Evolutionary conservation across 208 protist species (phyloP), one percentile per base, ranked within the genome.

Genomic region (Crithidia thermophila): DNA sequence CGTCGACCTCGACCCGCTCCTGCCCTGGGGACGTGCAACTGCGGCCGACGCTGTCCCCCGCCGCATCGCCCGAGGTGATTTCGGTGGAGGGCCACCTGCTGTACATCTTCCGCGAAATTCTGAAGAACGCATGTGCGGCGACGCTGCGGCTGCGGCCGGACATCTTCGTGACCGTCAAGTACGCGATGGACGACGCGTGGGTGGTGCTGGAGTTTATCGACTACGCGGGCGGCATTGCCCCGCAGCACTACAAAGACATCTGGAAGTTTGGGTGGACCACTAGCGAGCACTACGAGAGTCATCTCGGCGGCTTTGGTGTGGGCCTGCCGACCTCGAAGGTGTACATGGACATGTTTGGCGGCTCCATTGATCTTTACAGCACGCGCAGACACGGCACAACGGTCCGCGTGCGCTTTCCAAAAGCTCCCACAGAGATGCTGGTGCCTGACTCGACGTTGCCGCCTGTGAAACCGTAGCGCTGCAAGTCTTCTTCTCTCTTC

Each of bases 251-350:
- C 21, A 57, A 79, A 16, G 72, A 91, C 27, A 85, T 93, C 47
- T 96, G 91, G 88, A 74, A 81, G 39, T 96, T 96, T 59, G 91
- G 91, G n/a, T 96, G 85, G 83, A 90, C 90, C 6, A 93, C 90
- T 37, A 90, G 82, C 45, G 68, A 76, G 33, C 77, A 85, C 47
- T 75, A 85, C 53, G 75, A 87, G 53, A 84, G 81, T 30, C 60
- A 80, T 27, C 79, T 96, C 13, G 77, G 80, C 65, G 91, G 91
- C 8, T 93, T 94, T 30, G 91, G 91, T 30, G 79, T 96, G 25
- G 91, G 91, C 0, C 63, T 96, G 6, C 79, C 91, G 0, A 92
- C 81, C 11, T 94, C 88, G 36, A 93, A 93, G 62, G 85, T 94
- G 31, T 96, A 94, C 79, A 88, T 88, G 82, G 86, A 91, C 45